Base-by-base conservation (phyloP, 345 rosid genomes). In the Salix udensis region DNA sequence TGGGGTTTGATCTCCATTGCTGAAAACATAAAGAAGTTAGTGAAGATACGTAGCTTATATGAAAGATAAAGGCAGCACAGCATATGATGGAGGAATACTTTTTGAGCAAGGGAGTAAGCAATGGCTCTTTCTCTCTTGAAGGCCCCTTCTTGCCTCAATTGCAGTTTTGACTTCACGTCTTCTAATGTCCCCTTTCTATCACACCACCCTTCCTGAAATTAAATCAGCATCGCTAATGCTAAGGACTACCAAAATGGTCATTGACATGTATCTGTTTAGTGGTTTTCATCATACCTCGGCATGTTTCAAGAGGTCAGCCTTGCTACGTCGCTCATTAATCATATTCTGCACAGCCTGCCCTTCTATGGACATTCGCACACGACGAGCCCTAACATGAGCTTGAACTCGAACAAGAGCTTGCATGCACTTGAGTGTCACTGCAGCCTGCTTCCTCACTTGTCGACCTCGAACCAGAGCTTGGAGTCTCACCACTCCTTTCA, bases 321-420 rank as follows among this genome's bases (percentile, higher is more conserved):
- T 83, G 86, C 79, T 88, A 8, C 90, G 81, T 66, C 74, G 86
- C 73, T 87, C 92, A 75, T 91, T 80, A 2, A 93, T 83, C 75
- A 93, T 68, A 81, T 86, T 80, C 82, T 91, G 97, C 65, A 93
- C 93, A 26, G 89, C 93, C 83, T 93, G 97, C 30, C 98, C 99
- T 78, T 95, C 93, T 0, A 82, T 61, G 42, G 99, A 89, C 97
- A 93, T 88, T 42, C 99, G 82, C 6, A 93, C 99, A 15, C 88
- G 92, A 50, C 92, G 93, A 68, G 99, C 99, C 86, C 99, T 87
- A 9, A 93, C 97, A 37, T 97, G 88, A 50, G 99, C 98, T 70
- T 95, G 98, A n/a, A 93, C 97, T 39, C 98, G 81, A 40, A 93
- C 97, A 4, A 95, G 92, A 82, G 98, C 98, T 83, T 96, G 99